A percentile compares a stretch with the other conserved stretches of the same genome.
Conservation (phyloP, 176 grass and related monocot species). For the Aegilops tauschii region DNA sequence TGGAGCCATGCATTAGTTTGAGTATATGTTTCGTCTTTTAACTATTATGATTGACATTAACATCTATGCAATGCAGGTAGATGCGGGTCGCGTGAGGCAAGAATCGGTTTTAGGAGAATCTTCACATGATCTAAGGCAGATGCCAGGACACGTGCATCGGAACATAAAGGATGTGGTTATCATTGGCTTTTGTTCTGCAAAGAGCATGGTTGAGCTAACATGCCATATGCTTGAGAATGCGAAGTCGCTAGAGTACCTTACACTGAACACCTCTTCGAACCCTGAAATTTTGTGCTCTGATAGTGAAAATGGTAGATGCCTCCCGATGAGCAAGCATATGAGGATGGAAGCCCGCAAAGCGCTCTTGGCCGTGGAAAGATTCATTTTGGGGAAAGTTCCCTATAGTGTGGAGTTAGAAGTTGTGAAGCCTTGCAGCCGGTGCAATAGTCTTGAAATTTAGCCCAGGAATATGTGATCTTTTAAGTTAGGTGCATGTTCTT, state of each 20-base stretch:
- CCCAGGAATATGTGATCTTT: too few relatives aligned
- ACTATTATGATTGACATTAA: not conserved
- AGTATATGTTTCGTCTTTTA: not conserved
- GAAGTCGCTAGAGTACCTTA: not conserved
- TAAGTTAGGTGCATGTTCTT: too few relatives aligned
- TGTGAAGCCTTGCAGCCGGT: not conserved
- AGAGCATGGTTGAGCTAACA: not conserved
- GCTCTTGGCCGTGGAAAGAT: not conserved
- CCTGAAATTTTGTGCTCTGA: not conserved
- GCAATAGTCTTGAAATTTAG: not conserved
- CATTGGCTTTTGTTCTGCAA: not conserved
- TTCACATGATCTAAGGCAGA: not conserved
- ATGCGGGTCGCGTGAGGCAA: not conserved
- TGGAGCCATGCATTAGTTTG: not conserved
- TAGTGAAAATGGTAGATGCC: not conserved
- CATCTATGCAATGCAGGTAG: not conserved
- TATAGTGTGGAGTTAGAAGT: not conserved
- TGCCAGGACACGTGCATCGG: not conserved
- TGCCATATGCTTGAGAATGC: not conserved
- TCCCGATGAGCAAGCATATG: not conserved
- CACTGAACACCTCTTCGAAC: not conserved
- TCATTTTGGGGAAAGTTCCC: not conserved
- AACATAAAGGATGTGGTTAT: not conserved
- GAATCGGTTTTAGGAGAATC: not conserved
- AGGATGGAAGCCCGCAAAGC: not conserved